Evolutionary conservation across 1,139 yeast genomes (phyloP).

Genomic region (Geotrichum citri-aurantii): DNA sequence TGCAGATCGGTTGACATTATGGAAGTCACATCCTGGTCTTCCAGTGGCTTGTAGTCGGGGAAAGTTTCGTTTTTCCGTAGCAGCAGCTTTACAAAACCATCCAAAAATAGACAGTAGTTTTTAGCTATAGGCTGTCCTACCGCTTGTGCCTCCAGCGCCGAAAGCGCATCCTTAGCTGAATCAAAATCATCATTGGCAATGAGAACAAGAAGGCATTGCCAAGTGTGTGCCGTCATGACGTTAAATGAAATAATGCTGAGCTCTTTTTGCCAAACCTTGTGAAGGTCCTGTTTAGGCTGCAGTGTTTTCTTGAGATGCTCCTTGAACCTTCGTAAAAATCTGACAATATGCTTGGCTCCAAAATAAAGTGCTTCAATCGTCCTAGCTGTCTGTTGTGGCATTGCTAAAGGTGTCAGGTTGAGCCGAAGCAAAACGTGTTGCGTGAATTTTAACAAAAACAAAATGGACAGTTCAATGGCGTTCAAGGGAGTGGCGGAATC

Average conservation of each 20-base stretch:
- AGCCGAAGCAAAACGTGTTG: constrained; percentile 16
- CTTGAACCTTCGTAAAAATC: constrained; percentile 5
- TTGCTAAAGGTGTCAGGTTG: constrained; percentile 16
- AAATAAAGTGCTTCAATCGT: constrained; percentile 12
- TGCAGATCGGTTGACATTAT: constrained; percentile 28
- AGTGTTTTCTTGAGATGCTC: neutral
- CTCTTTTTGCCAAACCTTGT: neutral
- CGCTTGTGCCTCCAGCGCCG: constrained; percentile 3
- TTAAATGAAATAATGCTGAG: constrained; percentile 4
- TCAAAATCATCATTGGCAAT: constrained; percentile 21
- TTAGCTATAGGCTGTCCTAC: neutral
- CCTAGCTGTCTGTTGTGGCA: constrained; percentile 7
- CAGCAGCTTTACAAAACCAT: constrained; percentile 15
- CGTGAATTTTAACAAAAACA: constrained; percentile 14
- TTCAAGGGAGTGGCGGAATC: constrained; percentile 7
- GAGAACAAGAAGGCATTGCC: constrained; percentile 23
- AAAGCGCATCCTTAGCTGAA: neutral
- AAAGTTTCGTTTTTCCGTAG: neutral
- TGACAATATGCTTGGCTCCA: constrained; percentile 12
- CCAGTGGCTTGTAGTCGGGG: constrained; percentile 20
- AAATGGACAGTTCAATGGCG: constrained; percentile 1
- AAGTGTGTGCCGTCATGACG: constrained; percentile 18
- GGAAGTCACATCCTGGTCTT: constrained; percentile 27
- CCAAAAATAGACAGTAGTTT: constrained; percentile 12
- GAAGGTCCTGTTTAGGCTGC: neutral